These are phyloP conservation scores for Dendrobium officinale DNA, from an alignment of 106 monocot genomes.

Conservation along the genomic window DNA sequence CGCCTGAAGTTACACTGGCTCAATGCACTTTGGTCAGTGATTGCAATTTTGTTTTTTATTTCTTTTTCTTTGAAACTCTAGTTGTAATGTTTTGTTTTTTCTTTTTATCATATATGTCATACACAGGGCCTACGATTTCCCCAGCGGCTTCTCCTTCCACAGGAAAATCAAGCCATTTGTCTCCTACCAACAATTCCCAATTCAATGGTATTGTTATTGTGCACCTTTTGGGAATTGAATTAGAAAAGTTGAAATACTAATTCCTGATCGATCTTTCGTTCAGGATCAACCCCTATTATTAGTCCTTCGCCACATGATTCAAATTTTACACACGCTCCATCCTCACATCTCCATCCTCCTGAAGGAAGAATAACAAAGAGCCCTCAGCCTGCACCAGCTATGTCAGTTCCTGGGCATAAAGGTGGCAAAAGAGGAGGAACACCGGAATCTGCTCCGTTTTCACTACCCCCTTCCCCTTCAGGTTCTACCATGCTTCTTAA, in stretches of 20 bases:
- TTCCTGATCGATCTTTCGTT: conserved; percentile 11
- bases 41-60: background rate
- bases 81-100: background rate
- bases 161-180: background rate
- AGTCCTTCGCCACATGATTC: conserved; percentile 33
- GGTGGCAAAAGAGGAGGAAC: conserved; percentile 13
- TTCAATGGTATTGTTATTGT: conserved; percentile 25
- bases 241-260: conserved; percentile 5
- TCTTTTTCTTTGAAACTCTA: background rate
- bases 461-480: conserved; percentile 28
- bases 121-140: conserved; percentile 38
- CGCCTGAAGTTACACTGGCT: background rate
- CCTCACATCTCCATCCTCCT: conserved; percentile 17
- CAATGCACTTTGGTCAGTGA: background rate
- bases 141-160: conserved; percentile 20
- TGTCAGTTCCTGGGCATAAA: conserved; percentile 8
- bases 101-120: background rate
- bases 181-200: conserved; percentile 15
- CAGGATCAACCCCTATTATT: conserved; percentile 39
- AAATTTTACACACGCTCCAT: background rate
- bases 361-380: conserved; percentile 4
- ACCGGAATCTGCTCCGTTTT: conserved; percentile 24
- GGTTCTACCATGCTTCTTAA: conserved; percentile 28
- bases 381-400: conserved; percentile 22
- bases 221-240: background rate